Base-by-base conservation (phyloP, 129 eudicot species). In the Arctium minus region DNA sequence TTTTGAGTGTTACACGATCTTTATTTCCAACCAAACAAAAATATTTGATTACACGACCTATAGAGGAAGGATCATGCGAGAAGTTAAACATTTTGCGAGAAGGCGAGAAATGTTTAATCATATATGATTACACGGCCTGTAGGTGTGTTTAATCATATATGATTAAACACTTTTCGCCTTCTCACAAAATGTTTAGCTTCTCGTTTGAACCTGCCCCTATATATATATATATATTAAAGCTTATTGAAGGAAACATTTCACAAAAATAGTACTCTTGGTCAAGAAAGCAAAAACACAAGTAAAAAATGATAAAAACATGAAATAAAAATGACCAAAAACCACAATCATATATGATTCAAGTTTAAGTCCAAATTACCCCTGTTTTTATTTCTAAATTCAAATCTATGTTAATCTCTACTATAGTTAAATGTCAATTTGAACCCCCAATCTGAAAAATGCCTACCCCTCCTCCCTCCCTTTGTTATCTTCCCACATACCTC, bases 391-490 rank as follows among this genome's bases (percentile, higher is more conserved):
- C 74, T 80, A 36, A 80, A 37, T 36, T 72, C 72, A 56, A 60
- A 60, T 72, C 64, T 79, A 36, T 79, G 82, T 53, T 60, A 71
- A 32, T 53, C 72, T 9, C 39, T 56, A 65, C 13, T 77, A 33
- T 70, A 79, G 75, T 35, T 72, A 73, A 37, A 48, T 79, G 71
- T 84, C 80, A 74, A 46, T 72, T 64, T 12, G 44, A 84, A 64
- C 32, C 71, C 83, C 44, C 74, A 32, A 56, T 62, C 27, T 82
- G 76, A 82, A 67, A 75, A 44, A 44, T n/a, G 60, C 35, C 78
- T 11, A 15, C 48, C 53, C 32, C 29, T 5, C 7, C 37, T 15
- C 44, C 29, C 73, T 64, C 39, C 38, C 13, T 44, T 73, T 73
- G 27, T 32, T 73, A 84, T 73, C 76, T 67, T 35, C 44, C 72